Conservation (phyloP, 106 monocot genomes). For the Gastrodia elata region DNA sequence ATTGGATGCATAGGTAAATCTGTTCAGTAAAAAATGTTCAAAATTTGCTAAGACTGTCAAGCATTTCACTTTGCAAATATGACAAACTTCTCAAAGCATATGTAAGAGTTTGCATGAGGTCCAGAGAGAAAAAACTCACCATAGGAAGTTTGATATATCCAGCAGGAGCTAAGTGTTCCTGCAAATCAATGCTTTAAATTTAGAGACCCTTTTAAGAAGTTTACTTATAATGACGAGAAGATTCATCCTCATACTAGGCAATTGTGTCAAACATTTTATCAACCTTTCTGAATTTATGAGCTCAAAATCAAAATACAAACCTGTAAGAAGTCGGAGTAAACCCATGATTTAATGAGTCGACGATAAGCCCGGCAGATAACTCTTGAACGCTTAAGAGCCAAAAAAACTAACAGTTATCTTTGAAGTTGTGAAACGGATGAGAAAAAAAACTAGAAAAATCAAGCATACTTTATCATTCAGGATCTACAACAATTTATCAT, state of each 20-base stretch:
- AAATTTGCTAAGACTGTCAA: neutral
- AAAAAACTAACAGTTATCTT: too few species aligned
- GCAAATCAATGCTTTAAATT: conserved; percentile 19
- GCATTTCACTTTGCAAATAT: neutral
- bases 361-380: conserved; percentile 55
- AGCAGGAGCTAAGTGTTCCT: conserved; percentile 84
- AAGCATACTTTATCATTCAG: too few species aligned
- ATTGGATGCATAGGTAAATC: too few species aligned
- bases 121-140: conserved; percentile 33
- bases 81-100: neutral
- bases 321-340: conserved; percentile 70
- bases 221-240: neutral
- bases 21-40: too few species aligned
- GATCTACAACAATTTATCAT: too few species aligned
- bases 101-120: neutral
- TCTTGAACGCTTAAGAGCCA: conserved; percentile 37
- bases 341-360: conserved; percentile 46
- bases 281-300: neutral
- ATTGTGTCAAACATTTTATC: neutral
- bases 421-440: too few species aligned
- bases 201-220: neutral
- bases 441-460: too few species aligned
- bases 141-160: conserved; percentile 96
- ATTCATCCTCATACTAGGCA: neutral
- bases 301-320: conserved; percentile 24